These are phyloP conservation scores for Pisolithus microcarpus DNA, from an alignment of 768 basidiomycete genomes.

Conservation along the genomic window DNA sequence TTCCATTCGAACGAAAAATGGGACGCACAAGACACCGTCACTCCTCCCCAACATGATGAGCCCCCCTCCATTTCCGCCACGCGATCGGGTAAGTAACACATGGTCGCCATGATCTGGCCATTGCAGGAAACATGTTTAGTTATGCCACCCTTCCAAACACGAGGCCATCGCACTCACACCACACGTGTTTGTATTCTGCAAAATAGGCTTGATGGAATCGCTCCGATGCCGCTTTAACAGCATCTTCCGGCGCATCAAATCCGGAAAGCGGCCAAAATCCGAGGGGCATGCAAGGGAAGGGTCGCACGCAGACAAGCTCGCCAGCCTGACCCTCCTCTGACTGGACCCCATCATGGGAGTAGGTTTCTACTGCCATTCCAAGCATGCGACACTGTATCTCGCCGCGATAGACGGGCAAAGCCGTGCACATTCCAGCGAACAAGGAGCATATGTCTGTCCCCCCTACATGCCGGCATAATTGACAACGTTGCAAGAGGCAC, in stretches of 20 bases:
- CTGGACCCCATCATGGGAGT: constrained; percentile 36
- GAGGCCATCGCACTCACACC: constrained; percentile 50
- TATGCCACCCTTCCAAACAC: background rate
- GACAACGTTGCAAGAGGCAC: background rate
- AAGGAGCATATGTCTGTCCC: constrained; percentile 83
- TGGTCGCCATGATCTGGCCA: constrained; percentile 68
- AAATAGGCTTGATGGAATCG: constrained; percentile 70
- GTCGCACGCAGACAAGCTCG: constrained; percentile 63
- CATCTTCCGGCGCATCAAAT: constrained; percentile 43
- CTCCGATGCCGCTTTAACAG: constrained; percentile 45
- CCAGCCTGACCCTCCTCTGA: constrained; percentile 48
- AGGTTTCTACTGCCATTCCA: constrained; percentile 70
- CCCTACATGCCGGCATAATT: constrained; percentile 32
- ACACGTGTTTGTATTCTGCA: constrained; percentile 55
- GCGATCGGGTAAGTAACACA: constrained; percentile 58
- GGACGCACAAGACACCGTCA: constrained; percentile 68
- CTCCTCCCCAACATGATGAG: constrained; percentile 75
- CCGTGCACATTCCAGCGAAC: constrained; percentile 73
- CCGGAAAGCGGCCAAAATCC: constrained; percentile 78
- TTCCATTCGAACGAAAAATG: background rate
- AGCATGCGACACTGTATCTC: constrained; percentile 81
- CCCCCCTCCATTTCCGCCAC: constrained; percentile 67
- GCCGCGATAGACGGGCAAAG: constrained; percentile 70
- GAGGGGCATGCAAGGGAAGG: constrained; percentile 76
- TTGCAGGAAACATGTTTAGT: constrained; percentile 1